Evolutionary conservation across 2,329 filamentous ascomycete genomes (phyloP), one percentile per base, ranked within the genome.

Genomic region (Verticillium tricorpus): DNA sequence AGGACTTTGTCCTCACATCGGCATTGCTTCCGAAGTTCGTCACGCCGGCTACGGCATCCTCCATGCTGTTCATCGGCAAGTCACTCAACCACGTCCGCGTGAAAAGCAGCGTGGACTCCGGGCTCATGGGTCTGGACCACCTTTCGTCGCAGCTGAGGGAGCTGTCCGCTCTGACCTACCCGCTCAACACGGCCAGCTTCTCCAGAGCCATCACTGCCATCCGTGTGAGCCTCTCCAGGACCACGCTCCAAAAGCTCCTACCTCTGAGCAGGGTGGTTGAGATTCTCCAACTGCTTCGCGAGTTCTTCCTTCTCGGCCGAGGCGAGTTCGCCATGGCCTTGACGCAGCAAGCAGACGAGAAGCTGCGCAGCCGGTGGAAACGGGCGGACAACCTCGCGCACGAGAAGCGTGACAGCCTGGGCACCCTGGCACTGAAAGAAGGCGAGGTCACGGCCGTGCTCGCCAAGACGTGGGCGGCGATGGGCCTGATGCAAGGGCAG

Each of bases 281-380:
- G 66, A 86, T 91, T 58, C 79, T 98, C 15, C 85, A 87, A 32
- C 80, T 97, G 9, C 81, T 97, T 1, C 85, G 93, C 57, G 89
- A 95, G 61, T 97, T 96, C 75, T 92, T 97, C 67, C 82, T 99
- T 2, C 82, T 99, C 0, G 89, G 90, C 1, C 85, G 92, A 37
- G 94, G 94, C 59, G 95, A 98, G 73, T 99, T 99, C 73, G 92
- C 93, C 22, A 88, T 95, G 76, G 89, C 90, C 0, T 77, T 99
- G 31, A 92, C 96, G 1, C 85, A 89, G 39, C 91, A 97, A 76
- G 92, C 94, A 1, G 92, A 97, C 67, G 86, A 89, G 60, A 89
- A 88, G 67, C 84, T 95, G 28, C 84, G 86, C n/a, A 88, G 85
- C 66, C 87, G 92, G 58, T 91, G 91, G 82, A 86, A 82, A 67